Percentiles rank a stretch among this genome's conserved stretches.
Conservation (phyloP, 2,329 filamentous ascomycete species). For the Paramyrothecium roridum region DNA sequence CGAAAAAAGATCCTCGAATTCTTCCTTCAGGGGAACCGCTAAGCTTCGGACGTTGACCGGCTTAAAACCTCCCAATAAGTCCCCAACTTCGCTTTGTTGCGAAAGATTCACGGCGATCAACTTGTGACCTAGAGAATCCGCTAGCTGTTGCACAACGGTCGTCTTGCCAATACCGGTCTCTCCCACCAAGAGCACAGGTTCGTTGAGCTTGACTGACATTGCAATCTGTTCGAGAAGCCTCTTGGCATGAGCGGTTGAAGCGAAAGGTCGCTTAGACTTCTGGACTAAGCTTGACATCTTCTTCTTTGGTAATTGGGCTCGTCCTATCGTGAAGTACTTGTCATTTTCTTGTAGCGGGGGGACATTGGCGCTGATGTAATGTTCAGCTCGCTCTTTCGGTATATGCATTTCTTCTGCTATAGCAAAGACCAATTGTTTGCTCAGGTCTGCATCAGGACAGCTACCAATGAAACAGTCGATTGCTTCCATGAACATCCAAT, state of each 20-base stretch:
- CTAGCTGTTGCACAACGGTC: conserved; percentile 89
- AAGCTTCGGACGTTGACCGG: conserved; percentile 87
- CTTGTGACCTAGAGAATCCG: conserved; percentile 78
- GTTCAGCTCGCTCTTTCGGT: conserved; percentile 74
- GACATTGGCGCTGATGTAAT: conserved; percentile 71
- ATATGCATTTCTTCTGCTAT: conserved; percentile 88
- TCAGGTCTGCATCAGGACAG: conserved; percentile 63
- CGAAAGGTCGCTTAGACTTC: conserved; percentile 68
- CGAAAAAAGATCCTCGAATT: conserved; percentile 86
- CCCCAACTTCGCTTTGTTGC: conserved; percentile 96
- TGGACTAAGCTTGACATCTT: conserved; percentile 44
- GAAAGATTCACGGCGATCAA: conserved; percentile 93
- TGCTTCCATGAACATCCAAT: conserved; percentile 90
- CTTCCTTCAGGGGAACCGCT: conserved; percentile 85
- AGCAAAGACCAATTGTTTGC: conserved; percentile 57
- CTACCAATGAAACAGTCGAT: conserved; percentile 89
- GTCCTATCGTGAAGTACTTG: conserved; percentile 58
- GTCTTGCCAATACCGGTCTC: conserved; percentile 99
- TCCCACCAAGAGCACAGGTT: conserved; percentile 91
- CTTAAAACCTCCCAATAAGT: conserved; percentile 93
- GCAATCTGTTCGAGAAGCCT: conserved; percentile 85
- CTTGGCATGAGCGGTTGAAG: conserved; percentile 81
- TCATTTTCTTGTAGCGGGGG: conserved; percentile 65
- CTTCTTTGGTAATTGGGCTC: conserved; percentile 60
- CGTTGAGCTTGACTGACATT: conserved; percentile 75